Evolutionary conservation across 139 green algal species (phyloP).

Genomic region (Haematococcus sp.): DNA sequence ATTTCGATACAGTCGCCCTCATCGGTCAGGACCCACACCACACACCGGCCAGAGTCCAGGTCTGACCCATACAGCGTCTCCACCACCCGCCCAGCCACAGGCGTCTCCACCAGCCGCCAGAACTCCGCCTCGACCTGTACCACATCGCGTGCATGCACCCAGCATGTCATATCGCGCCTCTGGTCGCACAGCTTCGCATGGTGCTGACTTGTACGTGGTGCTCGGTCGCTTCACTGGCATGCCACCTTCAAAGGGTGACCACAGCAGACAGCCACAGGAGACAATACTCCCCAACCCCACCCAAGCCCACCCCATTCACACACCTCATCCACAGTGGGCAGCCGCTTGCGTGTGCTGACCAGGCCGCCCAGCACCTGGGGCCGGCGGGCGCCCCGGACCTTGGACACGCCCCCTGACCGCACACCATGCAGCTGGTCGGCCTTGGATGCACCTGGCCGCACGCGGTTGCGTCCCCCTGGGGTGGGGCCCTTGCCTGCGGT

Average conservation of each 20-base stretch:
- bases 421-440: conserved; percentile 2
- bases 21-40: neutral
- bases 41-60: conserved; percentile 62
- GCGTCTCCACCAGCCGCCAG: conserved; percentile 86
- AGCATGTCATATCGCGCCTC: neutral
- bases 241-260: too few relatives aligned
- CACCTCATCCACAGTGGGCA: neutral
- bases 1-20: too few relatives aligned
- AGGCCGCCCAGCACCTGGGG: neutral
- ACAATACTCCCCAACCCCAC: too few relatives aligned
- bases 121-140: conserved; percentile 84
- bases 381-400: neutral
- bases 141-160: neutral
- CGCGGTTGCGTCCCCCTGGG: neutral
- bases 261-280: too few relatives aligned
- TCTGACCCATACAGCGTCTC: conserved; percentile 83
- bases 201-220: too few relatives aligned
- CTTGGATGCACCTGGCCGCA: neutral
- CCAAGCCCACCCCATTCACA: too few relatives aligned
- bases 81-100: conserved; percentile 50
- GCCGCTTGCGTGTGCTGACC: neutral
- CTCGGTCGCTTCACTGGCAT: too few relatives aligned
- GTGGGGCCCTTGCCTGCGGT: neutral
- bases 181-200: neutral
- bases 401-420: conserved; percentile 3